phyloP scores from a whole-genome alignment of 1,139 yeast species.

The Debaryomyces fabryi region DNA sequence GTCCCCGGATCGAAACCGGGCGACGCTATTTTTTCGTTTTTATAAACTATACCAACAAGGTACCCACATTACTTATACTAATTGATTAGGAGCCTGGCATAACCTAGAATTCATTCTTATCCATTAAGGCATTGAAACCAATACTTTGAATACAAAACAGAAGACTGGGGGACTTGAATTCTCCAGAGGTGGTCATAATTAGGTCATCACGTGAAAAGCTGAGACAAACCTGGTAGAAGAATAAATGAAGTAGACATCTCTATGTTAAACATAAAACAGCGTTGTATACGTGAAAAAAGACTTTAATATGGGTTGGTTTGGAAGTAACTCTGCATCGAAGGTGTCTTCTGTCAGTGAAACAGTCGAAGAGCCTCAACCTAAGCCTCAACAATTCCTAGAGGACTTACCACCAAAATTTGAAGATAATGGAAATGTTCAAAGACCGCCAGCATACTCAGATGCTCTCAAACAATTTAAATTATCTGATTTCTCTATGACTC shows the following conservation, averaged over 20 bases:
- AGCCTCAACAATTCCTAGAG: conserved; percentile 26
- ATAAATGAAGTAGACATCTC: not conserved
- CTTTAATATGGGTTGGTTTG: conserved; percentile 38
- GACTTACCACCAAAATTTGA: conserved; percentile 53
- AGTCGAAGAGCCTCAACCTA: conserved; percentile 17
- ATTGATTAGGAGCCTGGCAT: no score
- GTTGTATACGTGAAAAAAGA: not conserved
- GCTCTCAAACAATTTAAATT: conserved; percentile 34
- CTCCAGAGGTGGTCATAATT: not conserved
- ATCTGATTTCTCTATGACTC: conserved; percentile 58
- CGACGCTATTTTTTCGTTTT: conserved; percentile 65
- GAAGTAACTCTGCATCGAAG: conserved; percentile 28
- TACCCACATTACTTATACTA: not conserved
- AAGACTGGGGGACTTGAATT: not conserved
- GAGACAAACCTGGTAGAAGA: not conserved
- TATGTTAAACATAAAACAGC: not conserved
- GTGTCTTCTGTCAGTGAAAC: conserved; percentile 30
- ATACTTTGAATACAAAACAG: no score
- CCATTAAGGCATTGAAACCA: no score
- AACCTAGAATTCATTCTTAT: no score
- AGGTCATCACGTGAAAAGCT: not conserved
- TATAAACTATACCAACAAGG: not conserved
- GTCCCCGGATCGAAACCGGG: conserved; percentile 98
- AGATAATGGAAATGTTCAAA: conserved; percentile 29
- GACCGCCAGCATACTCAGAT: conserved; percentile 30